Conservation (phyloP, 202 grass and related monocot species). For the Hordeum pubiflorum region DNA sequence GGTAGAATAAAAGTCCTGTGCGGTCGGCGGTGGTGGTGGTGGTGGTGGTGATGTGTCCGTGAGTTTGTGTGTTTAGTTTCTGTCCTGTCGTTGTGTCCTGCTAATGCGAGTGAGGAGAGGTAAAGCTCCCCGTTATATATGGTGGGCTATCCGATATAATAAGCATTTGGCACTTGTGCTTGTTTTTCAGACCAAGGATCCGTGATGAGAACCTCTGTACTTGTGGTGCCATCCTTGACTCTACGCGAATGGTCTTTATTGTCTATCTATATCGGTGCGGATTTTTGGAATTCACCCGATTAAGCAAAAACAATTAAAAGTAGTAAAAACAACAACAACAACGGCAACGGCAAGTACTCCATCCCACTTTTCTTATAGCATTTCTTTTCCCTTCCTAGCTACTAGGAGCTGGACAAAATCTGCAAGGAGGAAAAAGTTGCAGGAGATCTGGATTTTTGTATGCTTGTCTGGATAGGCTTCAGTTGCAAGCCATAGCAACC, state of each 20-base stretch:
- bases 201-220: not conserved
- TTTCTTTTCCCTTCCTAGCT: not conserved
- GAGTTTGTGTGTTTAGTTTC: slow-evolving; percentile 6
- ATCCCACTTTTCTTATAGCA: not conserved
- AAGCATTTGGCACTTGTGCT: not conserved
- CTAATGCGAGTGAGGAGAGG: not conserved
- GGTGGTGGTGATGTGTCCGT: slow-evolving; percentile 6
- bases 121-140: too few relatives aligned
- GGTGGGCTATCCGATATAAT: not conserved
- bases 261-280: too few relatives aligned
- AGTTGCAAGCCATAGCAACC: slow-evolving; percentile 10
- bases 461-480: not conserved
- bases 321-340: too few relatives aligned
- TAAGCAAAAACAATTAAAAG: too few relatives aligned
- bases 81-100: slow-evolving; percentile 1
- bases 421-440: not conserved
- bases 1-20: slow-evolving; percentile 36
- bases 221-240: not conserved
- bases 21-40: slow-evolving; percentile 12
- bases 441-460: not conserved
- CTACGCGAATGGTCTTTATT: not conserved
- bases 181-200: not conserved
- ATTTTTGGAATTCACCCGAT: too few relatives aligned
- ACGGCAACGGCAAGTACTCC: too few relatives aligned
- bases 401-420: not conserved